Evolutionary conservation across 1,284 basidiomycete species (phyloP), one percentile per base, ranked within the genome.

Genomic region (Tetrapyrgos nigripes): DNA sequence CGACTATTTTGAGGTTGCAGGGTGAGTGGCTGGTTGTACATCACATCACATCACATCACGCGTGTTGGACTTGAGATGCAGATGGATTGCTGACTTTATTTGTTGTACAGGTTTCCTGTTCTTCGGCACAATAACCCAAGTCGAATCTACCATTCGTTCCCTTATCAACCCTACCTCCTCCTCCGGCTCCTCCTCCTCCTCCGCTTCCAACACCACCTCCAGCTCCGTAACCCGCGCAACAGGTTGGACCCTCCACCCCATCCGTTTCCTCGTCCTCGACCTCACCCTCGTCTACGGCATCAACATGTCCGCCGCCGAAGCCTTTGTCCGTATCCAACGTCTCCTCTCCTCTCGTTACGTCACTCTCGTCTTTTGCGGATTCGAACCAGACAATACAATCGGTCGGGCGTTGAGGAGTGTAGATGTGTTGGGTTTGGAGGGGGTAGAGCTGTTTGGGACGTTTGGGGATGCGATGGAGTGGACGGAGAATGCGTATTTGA

Each of bases 221-320:
- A n/a, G n/a, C n/a, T n/a, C n/a, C n/a, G n/a, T n/a, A n/a, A n/a
- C n/a, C n/a, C n/a, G n/a, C n/a, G 84, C 84, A 5, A 86, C 88
- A 0, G 79, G 84, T 13, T 97, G 95, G 89, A 79, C 87, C 46
- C 79, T 82, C 29, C 88, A 88, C 54, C 95, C 96, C 0, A 89
- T 98, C 40, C 89, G 94, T 1, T 99, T 98, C 80, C 83, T 97
- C 43, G 81, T 96, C 11, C 81, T 97, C 55, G 95, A 98, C 68
- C 85, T 98, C 37, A 80, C 90, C 17, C 83, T 95, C 33, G 95
- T 97, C 1, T 88, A 85, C 21, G 96, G 96, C 0, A 88, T 98
- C 27, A 97, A 99, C 74, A 92, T 98, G 82, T 96, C 93, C 0
- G 88, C 96, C 0, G 94, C 96, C 1, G 97, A 99, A 70, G 96